Percentiles rank a stretch among this genome's conserved stretches.
Evolutionary conservation across 1,284 basidiomycete species (phyloP).

Genomic region (Leccinum pallidistipes): DNA sequence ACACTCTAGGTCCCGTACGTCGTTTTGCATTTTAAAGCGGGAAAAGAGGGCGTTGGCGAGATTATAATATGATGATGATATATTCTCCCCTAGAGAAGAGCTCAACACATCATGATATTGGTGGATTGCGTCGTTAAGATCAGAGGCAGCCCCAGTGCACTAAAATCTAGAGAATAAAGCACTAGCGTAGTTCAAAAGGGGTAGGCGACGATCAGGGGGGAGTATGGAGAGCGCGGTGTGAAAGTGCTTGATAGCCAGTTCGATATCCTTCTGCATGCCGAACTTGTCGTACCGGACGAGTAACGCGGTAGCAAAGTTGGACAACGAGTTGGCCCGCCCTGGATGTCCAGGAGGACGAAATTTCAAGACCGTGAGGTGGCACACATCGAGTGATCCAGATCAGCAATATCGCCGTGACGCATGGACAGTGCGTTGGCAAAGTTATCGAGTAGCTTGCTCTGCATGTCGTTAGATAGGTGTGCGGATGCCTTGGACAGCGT

Average conservation of each 20-base stretch:
- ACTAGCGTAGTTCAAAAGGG: conserved; percentile 33
- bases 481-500: conserved; percentile 21
- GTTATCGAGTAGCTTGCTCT: conserved; percentile 31
- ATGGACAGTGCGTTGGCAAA: conserved; percentile 34
- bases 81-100: conserved; percentile 18
- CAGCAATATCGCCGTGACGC: conserved; percentile 28
- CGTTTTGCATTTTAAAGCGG: conserved; percentile 25
- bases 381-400: conserved; percentile 37
- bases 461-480: conserved; percentile 17
- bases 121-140: conserved; percentile 27
- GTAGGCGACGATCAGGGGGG: conserved; percentile 18
- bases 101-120: conserved; percentile 26
- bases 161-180: conserved; percentile 32
- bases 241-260: conserved; percentile 31
- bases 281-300: conserved; percentile 26
- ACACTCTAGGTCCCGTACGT: conserved; percentile 20
- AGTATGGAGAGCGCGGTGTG: conserved; percentile 23
- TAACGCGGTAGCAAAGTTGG: conserved; percentile 30
- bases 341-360: conserved; percentile 26
- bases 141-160: conserved; percentile 18
- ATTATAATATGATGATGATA: conserved; percentile 25
- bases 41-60: conserved; percentile 33
- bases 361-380: conserved; percentile 26
- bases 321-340: conserved; percentile 21
- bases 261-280: conserved; percentile 23